A percentile compares a stretch with the other conserved stretches of the same genome.
Conservation (phyloP, 768 basidiomycete species). For the Pisolithus marmoratus region DNA sequence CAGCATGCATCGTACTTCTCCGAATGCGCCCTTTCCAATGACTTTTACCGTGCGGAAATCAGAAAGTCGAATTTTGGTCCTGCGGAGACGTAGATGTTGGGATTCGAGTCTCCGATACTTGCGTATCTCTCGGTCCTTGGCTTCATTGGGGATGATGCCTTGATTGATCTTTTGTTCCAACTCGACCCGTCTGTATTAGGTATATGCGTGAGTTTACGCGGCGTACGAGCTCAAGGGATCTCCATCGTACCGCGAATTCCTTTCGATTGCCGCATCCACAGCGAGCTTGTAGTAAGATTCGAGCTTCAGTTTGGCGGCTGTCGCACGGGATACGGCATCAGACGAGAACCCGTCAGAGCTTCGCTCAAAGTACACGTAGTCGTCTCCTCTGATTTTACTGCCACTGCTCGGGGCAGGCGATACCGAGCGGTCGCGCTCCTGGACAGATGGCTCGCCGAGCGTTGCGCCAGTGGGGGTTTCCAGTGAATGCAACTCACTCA, state of each 20-base stretch:
- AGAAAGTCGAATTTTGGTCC: constrained; percentile 88
- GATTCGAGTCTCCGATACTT: constrained; percentile 84
- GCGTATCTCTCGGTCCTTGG: constrained; percentile 83
- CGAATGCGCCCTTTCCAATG: constrained; percentile 98
- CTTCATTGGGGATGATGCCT: constrained; percentile 64
- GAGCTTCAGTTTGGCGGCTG: constrained; percentile 92
- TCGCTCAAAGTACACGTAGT: constrained; percentile 96
- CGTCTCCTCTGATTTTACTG: constrained; percentile 28
- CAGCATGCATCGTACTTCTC: constrained; percentile 60
- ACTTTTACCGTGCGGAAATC: constrained; percentile 98
- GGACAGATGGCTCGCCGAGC: constrained; percentile 15
- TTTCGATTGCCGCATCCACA: constrained; percentile 92
- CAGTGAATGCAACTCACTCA: constrained; percentile 28
- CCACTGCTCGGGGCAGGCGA: constrained; percentile 28
- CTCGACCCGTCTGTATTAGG: constrained; percentile 66
- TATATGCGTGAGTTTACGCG: constrained; percentile 2
- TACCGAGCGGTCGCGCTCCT: constrained; percentile 20
- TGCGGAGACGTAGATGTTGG: constrained; percentile 83
- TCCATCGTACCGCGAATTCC: constrained; percentile 77
- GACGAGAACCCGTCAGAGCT: constrained; percentile 77
- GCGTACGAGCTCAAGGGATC: background rate
- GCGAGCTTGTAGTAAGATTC: constrained; percentile 98
- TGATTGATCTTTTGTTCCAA: constrained; percentile 82
- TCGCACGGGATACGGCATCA: constrained; percentile 82
- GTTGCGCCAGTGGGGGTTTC: constrained; percentile 17